phyloP scores from a whole-genome alignment of 2,329 filamentous ascomycete species.

The Dendrostoma leiphaemia region DNA sequence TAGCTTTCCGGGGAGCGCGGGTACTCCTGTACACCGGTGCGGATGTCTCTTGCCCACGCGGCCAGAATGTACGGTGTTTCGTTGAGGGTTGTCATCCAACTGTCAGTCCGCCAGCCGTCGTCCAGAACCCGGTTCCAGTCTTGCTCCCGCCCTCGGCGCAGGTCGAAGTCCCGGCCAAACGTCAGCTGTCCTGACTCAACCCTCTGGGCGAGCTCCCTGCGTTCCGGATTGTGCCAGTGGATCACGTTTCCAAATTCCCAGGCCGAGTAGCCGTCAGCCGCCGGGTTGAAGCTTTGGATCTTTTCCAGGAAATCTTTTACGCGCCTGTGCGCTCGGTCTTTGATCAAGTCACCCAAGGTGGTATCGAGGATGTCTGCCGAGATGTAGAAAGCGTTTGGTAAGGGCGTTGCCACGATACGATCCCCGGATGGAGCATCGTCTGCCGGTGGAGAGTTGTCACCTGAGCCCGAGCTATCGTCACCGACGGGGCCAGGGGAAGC shows the following conservation, averaged over 20 bases:
- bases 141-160: no score
- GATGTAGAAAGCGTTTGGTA: background rate
- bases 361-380: background rate
- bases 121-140: background rate
- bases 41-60: background rate
- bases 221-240: background rate
- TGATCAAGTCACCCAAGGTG: background rate
- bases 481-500: no score
- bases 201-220: background rate
- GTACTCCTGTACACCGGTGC: background rate
- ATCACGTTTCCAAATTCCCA: background rate
- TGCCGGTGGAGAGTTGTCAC: no score
- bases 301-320: background rate
- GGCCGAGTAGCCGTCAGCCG: background rate
- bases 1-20: background rate
- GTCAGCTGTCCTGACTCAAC: no score
- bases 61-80: background rate
- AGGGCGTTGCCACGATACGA: no score
- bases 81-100: background rate
- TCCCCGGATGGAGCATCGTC: no score
- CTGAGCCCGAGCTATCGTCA: no score
- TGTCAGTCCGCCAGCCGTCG: background rate
- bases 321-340: background rate
- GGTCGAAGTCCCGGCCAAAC: no score
- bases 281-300: background rate